phyloP scores from a whole-genome alignment of 305 asterid species.

The Coffea humblotiana region DNA sequence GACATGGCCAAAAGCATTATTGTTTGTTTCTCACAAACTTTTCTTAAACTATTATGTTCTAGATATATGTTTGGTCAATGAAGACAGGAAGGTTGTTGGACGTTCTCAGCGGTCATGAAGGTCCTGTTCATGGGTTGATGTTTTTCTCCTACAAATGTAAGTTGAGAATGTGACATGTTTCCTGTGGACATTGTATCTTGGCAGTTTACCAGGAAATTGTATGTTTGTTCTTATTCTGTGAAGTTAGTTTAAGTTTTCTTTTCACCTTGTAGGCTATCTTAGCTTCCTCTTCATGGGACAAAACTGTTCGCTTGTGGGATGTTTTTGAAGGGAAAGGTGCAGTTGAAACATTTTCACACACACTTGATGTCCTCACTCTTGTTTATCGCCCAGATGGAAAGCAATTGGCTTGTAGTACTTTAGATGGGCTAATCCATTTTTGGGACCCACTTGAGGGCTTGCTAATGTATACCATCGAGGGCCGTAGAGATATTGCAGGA shows the following conservation, averaged over 20 bases:
- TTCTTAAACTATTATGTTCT: slow-evolving; percentile 17
- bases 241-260: slow-evolving; percentile 9
- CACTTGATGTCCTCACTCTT: slow-evolving; percentile 86
- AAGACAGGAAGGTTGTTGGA: slow-evolving; percentile 90
- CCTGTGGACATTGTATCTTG: background rate
- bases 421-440: slow-evolving; percentile 93
- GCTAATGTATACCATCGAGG: slow-evolving; percentile 93
- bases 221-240: slow-evolving; percentile 18
- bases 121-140: slow-evolving; percentile 96
- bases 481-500: slow-evolving; percentile 96
- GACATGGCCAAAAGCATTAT: slow-evolving; percentile 10
- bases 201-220: background rate
- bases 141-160: slow-evolving; percentile 90
- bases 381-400: slow-evolving; percentile 95
- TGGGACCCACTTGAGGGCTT: slow-evolving; percentile 91
- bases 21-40: slow-evolving; percentile 21
- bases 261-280: slow-evolving; percentile 53
- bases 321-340: slow-evolving; percentile 92
- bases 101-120: slow-evolving; percentile 96
- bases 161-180: slow-evolving; percentile 19
- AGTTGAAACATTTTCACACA: slow-evolving; percentile 82
- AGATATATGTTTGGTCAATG: slow-evolving; percentile 99
- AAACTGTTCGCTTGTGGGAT: slow-evolving; percentile 92
- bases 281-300: slow-evolving; percentile 99
- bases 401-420: slow-evolving; percentile 92